Evolutionary conservation across 257 asterid species (phyloP).

Genomic region (Linaria vulgaris): DNA sequence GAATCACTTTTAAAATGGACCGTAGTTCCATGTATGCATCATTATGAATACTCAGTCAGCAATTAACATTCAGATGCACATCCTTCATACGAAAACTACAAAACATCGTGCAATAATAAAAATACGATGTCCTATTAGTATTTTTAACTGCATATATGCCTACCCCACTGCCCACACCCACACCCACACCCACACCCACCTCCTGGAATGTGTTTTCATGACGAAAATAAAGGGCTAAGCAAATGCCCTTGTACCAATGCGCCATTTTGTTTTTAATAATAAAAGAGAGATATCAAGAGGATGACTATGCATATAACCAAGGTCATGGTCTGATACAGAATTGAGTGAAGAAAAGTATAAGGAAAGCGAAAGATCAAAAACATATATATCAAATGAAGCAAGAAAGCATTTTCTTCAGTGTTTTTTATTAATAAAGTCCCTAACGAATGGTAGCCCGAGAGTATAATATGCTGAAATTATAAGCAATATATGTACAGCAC

Average conservation of each 20-base stretch:
- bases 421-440: neutral
- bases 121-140: slow-evolving; percentile 2
- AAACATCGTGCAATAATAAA: slow-evolving; percentile 2
- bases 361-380: neutral
- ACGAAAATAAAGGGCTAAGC: neutral
- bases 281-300: neutral
- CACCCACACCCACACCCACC: too few species aligned
- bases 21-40: slow-evolving; percentile 8
- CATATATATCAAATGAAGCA: neutral
- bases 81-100: neutral
- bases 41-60: slow-evolving; percentile 18
- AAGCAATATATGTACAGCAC: slow-evolving; percentile 33
- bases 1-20: slow-evolving; percentile 22
- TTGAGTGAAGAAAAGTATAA: neutral
- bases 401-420: neutral
- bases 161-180: neutral
- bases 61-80: slow-evolving; percentile 10
- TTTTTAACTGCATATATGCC: neutral
- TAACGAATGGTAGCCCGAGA: neutral
- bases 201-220: too few species aligned
- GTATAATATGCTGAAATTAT: slow-evolving; percentile 14
- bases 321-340: neutral
- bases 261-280: neutral
- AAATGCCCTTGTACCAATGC: neutral
- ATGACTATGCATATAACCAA: too few species aligned